These are phyloP conservation scores for Xylariales sp. DNA, from an alignment of 2,329 filamentous ascomycete genomes.

Conservation along the genomic window DNA sequence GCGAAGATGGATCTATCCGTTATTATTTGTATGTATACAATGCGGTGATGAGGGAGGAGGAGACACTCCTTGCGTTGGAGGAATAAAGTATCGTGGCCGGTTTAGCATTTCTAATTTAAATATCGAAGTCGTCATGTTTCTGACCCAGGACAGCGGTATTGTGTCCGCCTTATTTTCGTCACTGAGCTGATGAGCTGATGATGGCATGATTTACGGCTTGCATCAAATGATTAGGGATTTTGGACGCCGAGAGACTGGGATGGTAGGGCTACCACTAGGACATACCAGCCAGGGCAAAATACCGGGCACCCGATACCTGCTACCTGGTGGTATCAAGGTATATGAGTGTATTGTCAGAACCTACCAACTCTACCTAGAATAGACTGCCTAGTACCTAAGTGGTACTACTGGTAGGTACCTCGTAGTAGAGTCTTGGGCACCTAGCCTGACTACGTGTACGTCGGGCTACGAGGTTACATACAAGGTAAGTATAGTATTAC, in stretches of 20 bases:
- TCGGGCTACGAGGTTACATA: too few species aligned
- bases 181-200: slow-evolving; percentile 32
- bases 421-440: too few species aligned
- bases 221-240: slow-evolving; percentile 28
- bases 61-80: slow-evolving; percentile 6
- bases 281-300: neutral
- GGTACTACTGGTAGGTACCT: too few species aligned
- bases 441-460: too few species aligned
- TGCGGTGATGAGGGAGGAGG: neutral
- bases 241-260: slow-evolving; percentile 2
- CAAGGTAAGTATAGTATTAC: too few species aligned
- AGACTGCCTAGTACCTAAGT: too few species aligned
- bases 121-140: slow-evolving; percentile 5
- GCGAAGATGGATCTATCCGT: neutral
- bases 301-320: neutral
- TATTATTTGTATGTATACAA: neutral
- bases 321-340: too few species aligned
- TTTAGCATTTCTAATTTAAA: slow-evolving; percentile 16
- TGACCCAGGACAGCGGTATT: slow-evolving; percentile 17
- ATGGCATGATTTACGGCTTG: slow-evolving; percentile 32
- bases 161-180: slow-evolving; percentile 34
- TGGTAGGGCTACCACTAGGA: slow-evolving; percentile 16
- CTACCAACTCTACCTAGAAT: too few species aligned
- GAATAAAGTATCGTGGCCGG: neutral
- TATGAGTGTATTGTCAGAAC: too few species aligned